A percentile compares a stretch with the other conserved stretches of the same genome.
phyloP scores from a whole-genome alignment of 2,329 filamentous ascomycete species.

The Trichoderma lentiforme region DNA sequence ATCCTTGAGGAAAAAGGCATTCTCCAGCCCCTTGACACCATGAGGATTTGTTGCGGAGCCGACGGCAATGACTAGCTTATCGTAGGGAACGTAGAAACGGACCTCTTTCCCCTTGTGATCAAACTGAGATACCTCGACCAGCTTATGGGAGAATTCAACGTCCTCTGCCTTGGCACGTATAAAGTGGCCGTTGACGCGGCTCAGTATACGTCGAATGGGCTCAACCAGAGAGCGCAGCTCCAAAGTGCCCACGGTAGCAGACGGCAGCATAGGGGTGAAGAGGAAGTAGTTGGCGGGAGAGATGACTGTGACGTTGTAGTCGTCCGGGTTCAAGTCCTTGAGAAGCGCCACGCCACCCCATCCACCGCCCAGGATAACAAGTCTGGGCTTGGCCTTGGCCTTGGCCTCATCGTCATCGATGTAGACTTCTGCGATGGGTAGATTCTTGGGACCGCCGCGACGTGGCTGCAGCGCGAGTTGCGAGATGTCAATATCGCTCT shows the following conservation, averaged over 20 bases:
- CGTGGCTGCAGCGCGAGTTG: conserved; percentile 76
- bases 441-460: conserved; percentile 86
- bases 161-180: conserved; percentile 82
- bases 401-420: conserved; percentile 85
- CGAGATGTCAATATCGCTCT: conserved; percentile 77
- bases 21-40: conserved; percentile 88
- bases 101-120: conserved; percentile 69
- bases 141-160: conserved; percentile 85
- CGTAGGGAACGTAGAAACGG: conserved; percentile 92
- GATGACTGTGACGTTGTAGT: conserved; percentile 94
- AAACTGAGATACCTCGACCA: conserved; percentile 79
- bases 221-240: conserved; percentile 90
- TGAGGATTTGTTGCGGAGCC: conserved; percentile 92
- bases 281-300: conserved; percentile 96
- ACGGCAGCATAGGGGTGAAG: conserved; percentile 97
- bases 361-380: conserved; percentile 89
- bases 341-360: conserved; percentile 93
- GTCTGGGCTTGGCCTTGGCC: conserved; percentile 80
- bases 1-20: conserved; percentile 93
- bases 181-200: conserved; percentile 79
- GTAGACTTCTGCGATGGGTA: conserved; percentile 83
- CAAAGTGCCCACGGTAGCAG: conserved; percentile 91
- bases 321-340: conserved; percentile 83
- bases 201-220: conserved; percentile 81
- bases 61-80: conserved; percentile 90